Conservation (phyloP, 116 monocot species). For the Papilionanthe hybrid region DNA sequence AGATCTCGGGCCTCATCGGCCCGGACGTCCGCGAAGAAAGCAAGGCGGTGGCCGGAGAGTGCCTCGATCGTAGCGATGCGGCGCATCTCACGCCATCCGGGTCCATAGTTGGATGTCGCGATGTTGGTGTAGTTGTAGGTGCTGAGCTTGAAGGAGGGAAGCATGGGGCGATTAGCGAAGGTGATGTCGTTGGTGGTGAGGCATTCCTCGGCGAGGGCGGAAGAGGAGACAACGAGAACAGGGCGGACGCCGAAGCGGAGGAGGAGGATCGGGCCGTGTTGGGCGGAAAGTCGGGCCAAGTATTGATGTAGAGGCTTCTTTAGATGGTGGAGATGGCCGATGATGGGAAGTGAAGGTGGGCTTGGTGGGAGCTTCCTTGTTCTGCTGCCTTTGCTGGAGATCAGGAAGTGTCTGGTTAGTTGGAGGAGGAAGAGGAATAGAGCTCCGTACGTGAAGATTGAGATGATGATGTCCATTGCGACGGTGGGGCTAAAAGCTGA, state of each 20-base stretch:
- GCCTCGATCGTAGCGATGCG: conserved; percentile 8
- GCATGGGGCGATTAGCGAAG: conserved; percentile 7
- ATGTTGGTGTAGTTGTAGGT: conserved; percentile 13
- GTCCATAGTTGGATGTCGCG: conserved; percentile 7
- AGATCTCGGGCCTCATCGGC: neutral
- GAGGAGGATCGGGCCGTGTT: conserved; percentile 16
- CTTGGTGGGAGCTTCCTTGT: neutral
- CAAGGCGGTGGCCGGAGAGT: conserved; percentile 8
- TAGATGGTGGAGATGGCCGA: conserved; percentile 21
- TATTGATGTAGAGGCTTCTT: conserved; percentile 17
- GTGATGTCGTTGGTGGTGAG: conserved; percentile 18
- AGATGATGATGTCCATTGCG: too few relatives aligned
- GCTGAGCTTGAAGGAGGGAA: neutral
- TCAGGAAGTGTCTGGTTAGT: neutral
- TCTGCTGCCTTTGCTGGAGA: neutral
- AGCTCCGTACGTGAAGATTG: neutral
- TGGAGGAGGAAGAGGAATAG: neutral
- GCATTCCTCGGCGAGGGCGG: conserved; percentile 9
- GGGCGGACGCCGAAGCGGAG: conserved; percentile 23
- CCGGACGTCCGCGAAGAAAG: neutral
- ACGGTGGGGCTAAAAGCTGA: too few relatives aligned
- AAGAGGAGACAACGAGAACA: conserved; percentile 9
- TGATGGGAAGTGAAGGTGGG: conserved; percentile 18
- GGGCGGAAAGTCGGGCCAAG: conserved; percentile 11
- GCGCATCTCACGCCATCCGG: conserved; percentile 20